Evolutionary conservation across 176 grass and related monocot genomes (phyloP), one percentile per base, ranked within the genome.

Genomic region (Puccinellia tenuiflora): DNA sequence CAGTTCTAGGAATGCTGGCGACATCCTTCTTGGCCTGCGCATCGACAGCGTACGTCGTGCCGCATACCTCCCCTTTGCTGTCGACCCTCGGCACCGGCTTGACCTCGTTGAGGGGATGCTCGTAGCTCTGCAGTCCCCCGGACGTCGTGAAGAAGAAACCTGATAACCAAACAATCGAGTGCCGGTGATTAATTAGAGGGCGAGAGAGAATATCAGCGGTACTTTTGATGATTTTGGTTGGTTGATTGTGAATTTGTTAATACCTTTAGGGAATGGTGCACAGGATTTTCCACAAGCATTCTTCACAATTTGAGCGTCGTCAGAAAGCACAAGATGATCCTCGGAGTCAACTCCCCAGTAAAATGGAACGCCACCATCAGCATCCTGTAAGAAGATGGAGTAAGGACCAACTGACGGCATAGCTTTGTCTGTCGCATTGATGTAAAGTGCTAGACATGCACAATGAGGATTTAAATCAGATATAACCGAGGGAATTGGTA

Each of bases 141-240:
- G 87, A 89, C 5, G 94, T 90, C 0, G 91, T 91, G 84, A 91
- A 97, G 87, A 93, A 97, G 90, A 90, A 97, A 79, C 91, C 94
- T 97, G 87, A 18, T 29, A 1, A 26, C 21, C 0, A 21, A 46
- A 13, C 0, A 9, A 62, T 40, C 14, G 20, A 13, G 5, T 6
- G 40, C 6, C 3, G 40, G 63, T 15, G 53, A 71, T 82, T 17
- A 73, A 71, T 82, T 17, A 73, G 65, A 28, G 33, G 10, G 6
- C 20, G 14, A 28, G 25, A 33, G 33, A n/a, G 13, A 31, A 2
- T 34, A 33, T 1, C 39, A 74, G n/a, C 4, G 20, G 34, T 54
- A 59, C 5, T 59, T 22, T 7, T 29, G 30, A 28, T 7, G 7
- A 13, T 71, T 16, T 62, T 31, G 33, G 18, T 20, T 43, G 28